Evolutionary conservation across 148 eudicot species (phyloP), one percentile per base, ranked within the genome.

Genomic region (Oxyria digyna): DNA sequence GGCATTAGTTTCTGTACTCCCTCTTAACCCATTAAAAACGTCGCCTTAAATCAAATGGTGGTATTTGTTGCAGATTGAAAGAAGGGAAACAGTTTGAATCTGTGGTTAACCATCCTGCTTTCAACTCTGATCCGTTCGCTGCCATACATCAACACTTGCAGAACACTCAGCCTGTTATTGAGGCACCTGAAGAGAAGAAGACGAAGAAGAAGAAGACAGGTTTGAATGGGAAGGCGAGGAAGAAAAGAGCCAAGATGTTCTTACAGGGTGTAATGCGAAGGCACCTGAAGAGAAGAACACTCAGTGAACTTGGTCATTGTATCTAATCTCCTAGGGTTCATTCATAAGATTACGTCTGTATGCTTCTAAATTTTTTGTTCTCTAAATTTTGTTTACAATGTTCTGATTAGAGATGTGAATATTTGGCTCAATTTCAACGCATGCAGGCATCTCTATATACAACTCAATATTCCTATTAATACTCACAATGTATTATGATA

Each of bases 111-210:
- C 79, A 83, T 75, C 84, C 89, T n/a, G 78, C 62, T 68, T 91
- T 88, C 77, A 82, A 83, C 72, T 82, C 91, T 0, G 87, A 95
- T 71, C 96, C 99, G 7, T 75, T 95, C 14, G 89, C 75, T 72
- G 87, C 97, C 64, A 85, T 95, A 66, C 82, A 87, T 71, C 84
- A 79, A 73, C 93, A 95, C 68, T 78, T 95, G 75, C 89, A 82
- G 74, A 85, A 75, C 75, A 95, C 93, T 29, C 99, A 88, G 68
- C 99, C 96, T 63, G 74, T 65, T 29, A 50, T 67, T 0, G 91
- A 85, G 20, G 74, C 67, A 70, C 76, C 87, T 71, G 81, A 86
- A 0, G 72, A 26, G 46, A 81, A 71, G 66, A 88, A 78, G 76
- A 90, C 80, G 72, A 82, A 80, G 83, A 94, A 87, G 72, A 82